A percentile compares a stretch with the other conserved stretches of the same genome.
Evolutionary conservation across 2,329 filamentous ascomycete species (phyloP).

Genomic region (Colletotrichum acutatum): DNA sequence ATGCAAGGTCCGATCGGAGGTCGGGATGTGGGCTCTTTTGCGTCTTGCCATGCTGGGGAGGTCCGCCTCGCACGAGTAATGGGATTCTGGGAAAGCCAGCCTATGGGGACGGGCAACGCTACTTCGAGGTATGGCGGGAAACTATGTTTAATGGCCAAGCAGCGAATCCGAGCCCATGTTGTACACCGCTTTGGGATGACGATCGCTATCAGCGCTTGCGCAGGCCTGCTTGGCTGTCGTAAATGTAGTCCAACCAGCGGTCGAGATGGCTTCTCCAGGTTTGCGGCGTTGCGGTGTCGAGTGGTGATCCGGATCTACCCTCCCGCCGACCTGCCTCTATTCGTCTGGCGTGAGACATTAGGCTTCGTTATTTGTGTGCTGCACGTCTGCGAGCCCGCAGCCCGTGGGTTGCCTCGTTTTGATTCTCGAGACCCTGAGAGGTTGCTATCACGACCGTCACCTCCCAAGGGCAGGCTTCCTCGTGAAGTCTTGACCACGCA

Average conservation of each 20-base stretch:
- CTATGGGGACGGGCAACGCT: background rate
- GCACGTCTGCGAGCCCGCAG: background rate
- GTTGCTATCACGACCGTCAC: background rate
- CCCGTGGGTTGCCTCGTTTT: background rate
- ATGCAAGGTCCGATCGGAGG: slow-evolving; percentile 33
- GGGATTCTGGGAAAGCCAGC: background rate
- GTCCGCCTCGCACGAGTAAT: slow-evolving; percentile 27
- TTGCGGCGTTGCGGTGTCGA: background rate
- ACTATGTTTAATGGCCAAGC: slow-evolving; percentile 15
- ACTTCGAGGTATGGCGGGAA: slow-evolving; percentile 16
- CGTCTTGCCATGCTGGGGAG: background rate
- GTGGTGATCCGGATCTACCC: background rate
- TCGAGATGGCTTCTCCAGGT: background rate
- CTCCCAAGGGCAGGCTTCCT: background rate
- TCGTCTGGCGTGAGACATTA: slow-evolving; percentile 24
- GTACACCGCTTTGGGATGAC: slow-evolving; percentile 24
- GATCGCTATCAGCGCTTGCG: slow-evolving; percentile 19
- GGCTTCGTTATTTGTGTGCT: background rate
- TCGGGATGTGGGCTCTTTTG: slow-evolving; percentile 14
- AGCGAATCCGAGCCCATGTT: background rate
- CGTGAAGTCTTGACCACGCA: slow-evolving; percentile 13
- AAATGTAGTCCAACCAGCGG: slow-evolving; percentile 8
- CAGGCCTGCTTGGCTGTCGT: slow-evolving; percentile 15
- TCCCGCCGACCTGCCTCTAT: slow-evolving; percentile 25
- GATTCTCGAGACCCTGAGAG: background rate